Evolutionary conservation across 2,329 filamentous ascomycete species (phyloP).

Genomic region (Verticillium zaregamsianum): DNA sequence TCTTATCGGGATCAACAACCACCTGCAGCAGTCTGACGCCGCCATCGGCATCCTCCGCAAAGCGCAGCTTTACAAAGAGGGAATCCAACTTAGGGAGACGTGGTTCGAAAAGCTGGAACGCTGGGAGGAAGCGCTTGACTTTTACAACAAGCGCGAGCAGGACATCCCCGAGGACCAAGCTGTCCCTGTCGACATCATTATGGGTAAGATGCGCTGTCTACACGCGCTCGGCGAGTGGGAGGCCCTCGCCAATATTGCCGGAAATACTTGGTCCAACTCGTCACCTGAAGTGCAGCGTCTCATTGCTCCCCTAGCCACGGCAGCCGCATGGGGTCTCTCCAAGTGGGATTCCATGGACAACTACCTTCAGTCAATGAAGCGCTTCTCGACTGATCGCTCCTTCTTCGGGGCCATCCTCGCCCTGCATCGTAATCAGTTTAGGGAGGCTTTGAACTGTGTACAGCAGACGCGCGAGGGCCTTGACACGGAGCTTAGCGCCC

Average conservation of each 20-base stretch:
- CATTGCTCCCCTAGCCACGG: conserved; percentile 90
- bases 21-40: conserved; percentile 96
- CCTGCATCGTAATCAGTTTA: conserved; percentile 92
- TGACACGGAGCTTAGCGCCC: conserved; percentile 90
- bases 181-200: conserved; percentile 84
- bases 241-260: conserved; percentile 78
- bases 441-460: conserved; percentile 83
- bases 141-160: conserved; percentile 81
- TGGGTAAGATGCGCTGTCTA: conserved; percentile 99
- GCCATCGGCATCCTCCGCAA: conserved; percentile 96
- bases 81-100: conserved; percentile 90
- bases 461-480: conserved; percentile 88
- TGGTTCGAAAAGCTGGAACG: conserved; percentile 99
- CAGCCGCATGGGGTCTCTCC: conserved; percentile 90
- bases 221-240: conserved; percentile 99
- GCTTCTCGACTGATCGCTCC: conserved; percentile 85
- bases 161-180: conserved; percentile 56
- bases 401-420: conserved; percentile 97
- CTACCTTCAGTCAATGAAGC: conserved; percentile 92
- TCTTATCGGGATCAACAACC: conserved; percentile 98
- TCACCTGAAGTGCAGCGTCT: conserved; percentile 80
- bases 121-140: conserved; percentile 94
- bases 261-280: conserved; percentile 91
- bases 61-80: conserved; percentile 90
- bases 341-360: conserved; percentile 99